Evolutionary conservation across 1,284 basidiomycete genomes (phyloP), one percentile per base, ranked within the genome.

Genomic region (Trametes sp.): DNA sequence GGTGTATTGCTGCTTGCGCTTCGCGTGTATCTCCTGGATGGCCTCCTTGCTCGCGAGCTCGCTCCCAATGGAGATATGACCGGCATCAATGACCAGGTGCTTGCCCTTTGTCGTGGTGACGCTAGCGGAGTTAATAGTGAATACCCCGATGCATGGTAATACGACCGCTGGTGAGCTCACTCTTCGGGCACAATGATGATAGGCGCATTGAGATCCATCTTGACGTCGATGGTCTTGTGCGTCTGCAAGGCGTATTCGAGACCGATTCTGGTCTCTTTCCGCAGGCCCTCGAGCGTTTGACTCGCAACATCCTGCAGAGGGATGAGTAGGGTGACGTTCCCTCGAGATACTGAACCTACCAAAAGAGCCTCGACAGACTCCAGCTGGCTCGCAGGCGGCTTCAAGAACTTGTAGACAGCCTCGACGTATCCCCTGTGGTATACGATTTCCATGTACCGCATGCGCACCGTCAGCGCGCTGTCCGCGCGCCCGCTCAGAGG

Each of bases 371-470:
- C 94, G 57, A 99, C 95, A 1, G 97, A 97, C 77, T 99, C 96
- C 53, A 99, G 78, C 76, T 99, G 97, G 74, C 92, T 96, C 48
- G 92, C 91, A 1, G 98, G 96, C 2, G 98, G 98, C 74, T 91
- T 94, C 80, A 99, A 93, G 81, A 99, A 99, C 64, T 84, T 87
- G 67, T 94, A 91, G 41, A 99, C 87, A 2, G 93, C 93, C 80
- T 99, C 97, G 44, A 99, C 85, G 75, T 98, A 99, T 36, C 94
- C 93, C 70, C 85, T 88, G 75, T 99, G 96, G 73, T 99, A 99
- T 60, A 99, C 94, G 69, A 99, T 94, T 78, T 99, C 97, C 89
- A 98, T 93, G 72, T 97, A 95, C 7, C 96, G 88, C 92, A 99
- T 95, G 62, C 89, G 90, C 57, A 98, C 87, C 7, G 92, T 93